Conservation (phyloP, 129 eudicot species). For the Saposhnikovia divaricata region DNA sequence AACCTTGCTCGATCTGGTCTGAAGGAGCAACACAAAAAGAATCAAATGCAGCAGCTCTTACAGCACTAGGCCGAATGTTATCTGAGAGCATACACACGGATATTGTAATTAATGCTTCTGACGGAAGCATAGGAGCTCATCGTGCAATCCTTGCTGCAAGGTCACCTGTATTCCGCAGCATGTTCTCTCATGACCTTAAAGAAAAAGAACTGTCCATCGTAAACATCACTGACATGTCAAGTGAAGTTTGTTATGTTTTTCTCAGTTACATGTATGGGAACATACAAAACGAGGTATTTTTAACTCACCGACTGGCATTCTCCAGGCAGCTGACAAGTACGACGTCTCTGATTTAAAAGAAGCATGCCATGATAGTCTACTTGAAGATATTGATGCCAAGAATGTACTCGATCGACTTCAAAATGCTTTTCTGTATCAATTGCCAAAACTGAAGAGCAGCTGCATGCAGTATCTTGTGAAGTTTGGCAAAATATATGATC, state of each 20-base stretch:
- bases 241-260: slow-evolving; percentile 66
- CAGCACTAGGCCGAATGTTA: slow-evolving; percentile 70
- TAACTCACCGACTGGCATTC: slow-evolving; percentile 59
- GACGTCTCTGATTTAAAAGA: slow-evolving; percentile 79
- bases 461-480: slow-evolving; percentile 85
- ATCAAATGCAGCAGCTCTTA: slow-evolving; percentile 49
- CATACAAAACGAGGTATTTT: slow-evolving; percentile 50
- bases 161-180: slow-evolving; percentile 85
- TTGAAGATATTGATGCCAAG: slow-evolving; percentile 74
- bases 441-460: slow-evolving; percentile 64
- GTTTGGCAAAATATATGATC: slow-evolving; percentile 85
- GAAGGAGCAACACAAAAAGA: slow-evolving; percentile 39
- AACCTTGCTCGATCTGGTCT: slow-evolving; percentile 67
- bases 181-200: slow-evolving; percentile 82
- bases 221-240: slow-evolving; percentile 82
- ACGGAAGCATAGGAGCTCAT: slow-evolving; percentile 77
- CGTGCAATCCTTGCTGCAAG: slow-evolving; percentile 88
- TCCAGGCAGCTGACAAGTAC: slow-evolving; percentile 88
- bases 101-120: slow-evolving; percentile 61
- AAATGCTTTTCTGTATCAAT: slow-evolving; percentile 58
- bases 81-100: slow-evolving; percentile 83
- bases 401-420: slow-evolving; percentile 94
- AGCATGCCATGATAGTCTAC: slow-evolving; percentile 70
- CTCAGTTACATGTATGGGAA: slow-evolving; percentile 67
- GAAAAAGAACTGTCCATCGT: slow-evolving; percentile 74